phyloP scores from a whole-genome alignment of 192 early-diverging fungal genomes.

The Dissophora globulifera region DNA sequence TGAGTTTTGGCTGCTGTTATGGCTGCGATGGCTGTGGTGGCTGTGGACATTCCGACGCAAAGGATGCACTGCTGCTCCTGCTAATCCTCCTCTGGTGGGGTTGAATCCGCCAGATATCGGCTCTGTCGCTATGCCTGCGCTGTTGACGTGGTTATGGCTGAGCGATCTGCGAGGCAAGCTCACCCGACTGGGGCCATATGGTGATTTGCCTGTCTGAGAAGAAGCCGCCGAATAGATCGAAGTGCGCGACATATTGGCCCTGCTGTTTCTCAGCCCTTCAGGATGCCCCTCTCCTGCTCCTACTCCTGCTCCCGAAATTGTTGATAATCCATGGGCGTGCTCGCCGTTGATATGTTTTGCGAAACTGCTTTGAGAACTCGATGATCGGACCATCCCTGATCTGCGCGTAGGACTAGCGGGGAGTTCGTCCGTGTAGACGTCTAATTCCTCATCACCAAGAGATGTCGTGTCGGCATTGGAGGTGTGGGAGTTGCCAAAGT shows the following conservation, averaged over 20 bases:
- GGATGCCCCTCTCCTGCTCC: no score
- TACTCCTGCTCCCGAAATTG: not conserved
- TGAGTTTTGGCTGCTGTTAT: not conserved
- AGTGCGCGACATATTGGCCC: not conserved
- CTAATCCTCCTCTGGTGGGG: no score
- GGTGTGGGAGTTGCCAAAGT: no score
- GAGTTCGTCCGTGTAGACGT: not conserved
- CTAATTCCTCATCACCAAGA: not conserved
- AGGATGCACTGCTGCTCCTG: not conserved
- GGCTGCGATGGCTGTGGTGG: not conserved
- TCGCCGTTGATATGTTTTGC: not conserved
- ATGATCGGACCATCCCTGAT: slow-evolving; percentile 12
- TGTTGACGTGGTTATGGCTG: not conserved
- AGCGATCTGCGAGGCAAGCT: not conserved
- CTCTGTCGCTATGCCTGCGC: not conserved
- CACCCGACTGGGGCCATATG: not conserved
- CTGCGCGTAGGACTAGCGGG: not conserved
- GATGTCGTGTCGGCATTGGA: no score
- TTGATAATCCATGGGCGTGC: slow-evolving; percentile 22
- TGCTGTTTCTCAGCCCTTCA: not conserved
- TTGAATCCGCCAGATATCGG: no score
- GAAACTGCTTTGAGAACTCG: slow-evolving; percentile 21
- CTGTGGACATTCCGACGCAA: not conserved
- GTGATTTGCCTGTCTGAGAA: not conserved
- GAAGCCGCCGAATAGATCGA: not conserved